A percentile compares a stretch with the other conserved stretches of the same genome.
These are phyloP conservation scores for Penstemon barbatus DNA, from an alignment of 257 asterid genomes.

Conservation along the genomic window DNA sequence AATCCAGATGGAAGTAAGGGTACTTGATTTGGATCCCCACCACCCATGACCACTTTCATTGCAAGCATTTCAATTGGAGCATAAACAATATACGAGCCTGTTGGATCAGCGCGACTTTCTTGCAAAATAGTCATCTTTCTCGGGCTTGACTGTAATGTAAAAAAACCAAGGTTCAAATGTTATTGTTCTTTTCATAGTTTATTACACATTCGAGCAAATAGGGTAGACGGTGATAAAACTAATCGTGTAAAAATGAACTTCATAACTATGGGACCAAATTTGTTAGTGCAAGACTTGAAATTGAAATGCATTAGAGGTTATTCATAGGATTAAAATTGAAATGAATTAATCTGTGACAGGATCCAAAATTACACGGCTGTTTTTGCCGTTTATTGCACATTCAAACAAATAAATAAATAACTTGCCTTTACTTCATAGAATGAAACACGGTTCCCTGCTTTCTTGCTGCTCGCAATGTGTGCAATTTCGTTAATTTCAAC, in stretches of 20 bases:
- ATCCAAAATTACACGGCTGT: too few relatives aligned
- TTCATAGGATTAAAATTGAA: too few relatives aligned
- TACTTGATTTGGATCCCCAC: constrained; percentile 37
- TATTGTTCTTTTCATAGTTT: neutral
- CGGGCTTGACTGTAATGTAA: constrained; percentile 17
- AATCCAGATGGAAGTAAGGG: constrained; percentile 64
- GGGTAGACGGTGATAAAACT: too few relatives aligned
- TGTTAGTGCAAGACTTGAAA: too few relatives aligned
- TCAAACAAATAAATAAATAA: too few relatives aligned
- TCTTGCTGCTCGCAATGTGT: constrained; percentile 38
- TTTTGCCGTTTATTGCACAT: too few relatives aligned
- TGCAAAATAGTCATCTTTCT: constrained; percentile 37
- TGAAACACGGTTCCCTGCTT: constrained; percentile 34
- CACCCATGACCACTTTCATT: constrained; percentile 30
- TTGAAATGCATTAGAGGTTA: too few relatives aligned
- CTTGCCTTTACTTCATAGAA: constrained; percentile 38
- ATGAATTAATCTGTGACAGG: too few relatives aligned
- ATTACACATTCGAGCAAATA: too few relatives aligned
- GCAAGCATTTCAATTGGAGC: constrained; percentile 44
- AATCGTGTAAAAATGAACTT: too few relatives aligned
- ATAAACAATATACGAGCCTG: constrained; percentile 46
- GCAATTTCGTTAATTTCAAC: constrained; percentile 33
- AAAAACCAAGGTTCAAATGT: neutral
- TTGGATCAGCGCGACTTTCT: constrained; percentile 48
- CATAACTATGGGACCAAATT: too few relatives aligned